These are phyloP conservation scores for Silene noctiflora DNA, from an alignment of 179 eudicot genomes.

Conservation along the genomic window DNA sequence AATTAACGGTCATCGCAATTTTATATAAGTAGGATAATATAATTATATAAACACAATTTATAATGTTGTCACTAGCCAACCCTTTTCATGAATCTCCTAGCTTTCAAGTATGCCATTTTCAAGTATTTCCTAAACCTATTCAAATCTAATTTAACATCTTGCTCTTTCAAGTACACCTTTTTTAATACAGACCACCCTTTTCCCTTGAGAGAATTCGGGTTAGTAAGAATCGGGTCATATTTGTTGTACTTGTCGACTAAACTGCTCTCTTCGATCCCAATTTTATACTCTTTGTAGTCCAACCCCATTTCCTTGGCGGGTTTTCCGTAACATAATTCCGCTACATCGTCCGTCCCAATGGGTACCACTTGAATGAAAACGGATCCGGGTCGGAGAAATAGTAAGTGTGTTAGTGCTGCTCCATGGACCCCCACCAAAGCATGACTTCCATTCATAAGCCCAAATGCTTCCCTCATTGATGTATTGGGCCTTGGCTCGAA, in stretches of 20 bases:
- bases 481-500: constrained; percentile 39
- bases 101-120: constrained; percentile 37
- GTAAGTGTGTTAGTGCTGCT: constrained; percentile 51
- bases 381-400: constrained; percentile 50
- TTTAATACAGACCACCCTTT: constrained; percentile 35
- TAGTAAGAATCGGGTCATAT: constrained; percentile 32
- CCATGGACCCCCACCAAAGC: constrained; percentile 59
- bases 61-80: constrained; percentile 7
- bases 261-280: constrained; percentile 45
- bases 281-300: constrained; percentile 49
- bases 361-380: constrained; percentile 51
- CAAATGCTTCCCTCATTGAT: constrained; percentile 26
- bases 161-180: constrained; percentile 46
- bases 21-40: not conserved
- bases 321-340: constrained; percentile 43
- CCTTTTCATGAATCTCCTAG: constrained; percentile 37
- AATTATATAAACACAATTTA: too few relatives aligned
- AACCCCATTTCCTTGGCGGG: constrained; percentile 51
- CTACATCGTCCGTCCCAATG: constrained; percentile 38
- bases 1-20: too few relatives aligned
- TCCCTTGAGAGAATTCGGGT: constrained; percentile 25
- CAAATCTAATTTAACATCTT: constrained; percentile 46
- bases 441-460: constrained; percentile 40
- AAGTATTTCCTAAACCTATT: constrained; percentile 41
- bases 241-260: constrained; percentile 36